Base-by-base conservation (phyloP, 345 rosid species). In the Anastatica hierochuntica region DNA sequence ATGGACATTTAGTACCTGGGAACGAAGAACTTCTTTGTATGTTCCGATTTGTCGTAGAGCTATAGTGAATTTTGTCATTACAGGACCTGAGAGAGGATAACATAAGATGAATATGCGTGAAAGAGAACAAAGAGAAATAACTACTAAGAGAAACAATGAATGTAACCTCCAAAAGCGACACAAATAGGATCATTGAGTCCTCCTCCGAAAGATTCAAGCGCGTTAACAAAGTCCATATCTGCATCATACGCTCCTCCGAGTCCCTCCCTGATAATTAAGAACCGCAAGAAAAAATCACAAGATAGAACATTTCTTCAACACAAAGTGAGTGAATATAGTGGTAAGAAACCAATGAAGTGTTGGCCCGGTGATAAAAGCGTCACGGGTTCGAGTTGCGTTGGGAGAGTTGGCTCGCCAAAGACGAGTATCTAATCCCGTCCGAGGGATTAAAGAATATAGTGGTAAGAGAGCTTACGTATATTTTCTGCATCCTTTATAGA, bases 161-260 rank as follows among this genome's bases (percentile, higher is more conserved):
- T n/a, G n/a, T n/a, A 84, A 84, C 88, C 88, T 73, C 88, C 94
- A 60, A 84, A 75, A 49, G 94, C 82, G 69, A 81, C 79, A 65
- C 24, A 21, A 15, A 79, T 49, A 30, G 86, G 86, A 75, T 85
- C 89, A 63, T 68, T 73, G 52, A 76, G 86, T n/a, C 85, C 89
- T 14, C 89, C 86, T 11, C 86, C 82, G 42, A 85, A 85, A 46
- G 67, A 46, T 69, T 85, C 94, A 43, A 85, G 84, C 53, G 94
- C 82, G 68, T 70, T 76, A 14, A 76, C 81, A 54, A 85, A 85
- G 35, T 71, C 78, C 69, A 76, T 62, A 63, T 85, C 84, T 7
- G 67, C 71, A 40, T 82, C 89, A 59, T 81, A 76, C 3, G 60
- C 79, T 53, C 82, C 89, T 63, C 84, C 86, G 12, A 81, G 84